A percentile compares a stretch with the other conserved stretches of the same genome.
These are phyloP conservation scores for Phialophora verrucosa DNA, from an alignment of 2,329 filamentous ascomycete genomes.

Conservation along the genomic window DNA sequence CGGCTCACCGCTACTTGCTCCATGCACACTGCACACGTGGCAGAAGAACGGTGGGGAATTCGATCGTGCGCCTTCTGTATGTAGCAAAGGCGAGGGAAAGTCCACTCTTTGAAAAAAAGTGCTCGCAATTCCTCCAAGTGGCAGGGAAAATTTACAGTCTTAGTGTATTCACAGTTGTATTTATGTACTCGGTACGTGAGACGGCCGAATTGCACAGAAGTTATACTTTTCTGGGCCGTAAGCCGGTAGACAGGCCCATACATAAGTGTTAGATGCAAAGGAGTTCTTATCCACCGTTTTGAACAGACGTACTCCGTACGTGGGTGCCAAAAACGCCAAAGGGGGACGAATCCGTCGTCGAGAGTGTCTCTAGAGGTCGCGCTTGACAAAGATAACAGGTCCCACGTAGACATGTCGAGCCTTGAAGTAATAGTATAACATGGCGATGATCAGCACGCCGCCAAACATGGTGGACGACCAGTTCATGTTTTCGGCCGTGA, in stretches of 20 bases:
- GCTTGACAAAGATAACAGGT: conserved; percentile 47
- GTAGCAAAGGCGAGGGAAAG: neutral
- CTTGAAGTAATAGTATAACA: conserved; percentile 50
- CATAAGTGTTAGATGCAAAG: neutral
- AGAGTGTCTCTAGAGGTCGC: conserved; percentile 18
- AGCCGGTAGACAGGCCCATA: neutral
- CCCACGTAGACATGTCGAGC: conserved; percentile 51
- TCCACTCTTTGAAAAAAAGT: neutral
- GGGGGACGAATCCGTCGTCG: neutral
- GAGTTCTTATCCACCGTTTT: neutral
- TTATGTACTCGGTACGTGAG: neutral
- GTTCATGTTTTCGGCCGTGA: conserved; percentile 47
- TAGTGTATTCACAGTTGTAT: neutral
- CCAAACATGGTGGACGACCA: conserved; percentile 52
- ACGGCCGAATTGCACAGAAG: neutral
- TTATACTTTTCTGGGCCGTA: neutral
- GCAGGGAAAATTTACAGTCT: neutral
- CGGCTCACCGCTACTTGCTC: neutral
- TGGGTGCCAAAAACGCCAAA: neutral
- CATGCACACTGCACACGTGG: neutral
- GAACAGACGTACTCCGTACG: neutral
- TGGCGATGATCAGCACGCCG: conserved; percentile 51
- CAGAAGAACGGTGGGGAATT: neutral
- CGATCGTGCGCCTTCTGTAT: too few relatives aligned
- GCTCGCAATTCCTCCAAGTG: neutral